Conservation (phyloP, 208 protist species). For the Acanthamoeba triangularis region DNA sequence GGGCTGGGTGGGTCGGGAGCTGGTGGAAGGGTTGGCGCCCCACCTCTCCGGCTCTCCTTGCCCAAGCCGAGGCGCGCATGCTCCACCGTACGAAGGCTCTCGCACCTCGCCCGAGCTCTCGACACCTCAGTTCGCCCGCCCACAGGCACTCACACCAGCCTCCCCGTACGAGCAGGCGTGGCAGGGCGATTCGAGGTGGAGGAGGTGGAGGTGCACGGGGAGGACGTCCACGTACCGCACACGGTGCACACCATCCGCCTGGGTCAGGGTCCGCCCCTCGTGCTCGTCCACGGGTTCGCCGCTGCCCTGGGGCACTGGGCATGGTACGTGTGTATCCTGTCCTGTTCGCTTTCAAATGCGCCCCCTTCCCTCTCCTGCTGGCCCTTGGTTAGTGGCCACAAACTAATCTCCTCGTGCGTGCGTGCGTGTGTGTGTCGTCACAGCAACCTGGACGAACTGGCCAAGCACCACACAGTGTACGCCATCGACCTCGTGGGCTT, state of each 20-base stretch:
- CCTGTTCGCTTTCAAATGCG: neutral
- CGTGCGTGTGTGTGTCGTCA: neutral
- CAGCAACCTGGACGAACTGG: slow-evolving; percentile 75
- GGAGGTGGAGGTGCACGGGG: slow-evolving; percentile 57
- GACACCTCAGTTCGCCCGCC: no score
- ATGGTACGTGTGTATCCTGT: neutral
- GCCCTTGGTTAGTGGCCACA: neutral
- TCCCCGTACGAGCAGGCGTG: neutral
- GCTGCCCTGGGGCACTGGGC: slow-evolving; percentile 77
- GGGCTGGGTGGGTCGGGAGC: neutral
- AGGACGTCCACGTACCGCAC: neutral
- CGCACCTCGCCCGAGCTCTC: no score
- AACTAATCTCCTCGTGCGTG: neutral
- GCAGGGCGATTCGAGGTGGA: slow-evolving; percentile 43
- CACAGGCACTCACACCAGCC: no score
- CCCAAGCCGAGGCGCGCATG: slow-evolving; percentile 50
- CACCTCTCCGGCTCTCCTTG: slow-evolving; percentile 15
- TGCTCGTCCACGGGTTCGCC: slow-evolving; percentile 82
- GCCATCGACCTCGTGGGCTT: slow-evolving; percentile 81
- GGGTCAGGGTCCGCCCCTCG: slow-evolving; percentile 70
- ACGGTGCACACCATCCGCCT: slow-evolving; percentile 74
- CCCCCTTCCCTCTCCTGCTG: neutral
- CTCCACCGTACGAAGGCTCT: neutral
- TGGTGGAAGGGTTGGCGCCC: neutral
- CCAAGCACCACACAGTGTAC: slow-evolving; percentile 80